These are phyloP conservation scores for Epichloe sylvatica DNA, from an alignment of 2,329 filamentous ascomycete species.

Conservation along the genomic window DNA sequence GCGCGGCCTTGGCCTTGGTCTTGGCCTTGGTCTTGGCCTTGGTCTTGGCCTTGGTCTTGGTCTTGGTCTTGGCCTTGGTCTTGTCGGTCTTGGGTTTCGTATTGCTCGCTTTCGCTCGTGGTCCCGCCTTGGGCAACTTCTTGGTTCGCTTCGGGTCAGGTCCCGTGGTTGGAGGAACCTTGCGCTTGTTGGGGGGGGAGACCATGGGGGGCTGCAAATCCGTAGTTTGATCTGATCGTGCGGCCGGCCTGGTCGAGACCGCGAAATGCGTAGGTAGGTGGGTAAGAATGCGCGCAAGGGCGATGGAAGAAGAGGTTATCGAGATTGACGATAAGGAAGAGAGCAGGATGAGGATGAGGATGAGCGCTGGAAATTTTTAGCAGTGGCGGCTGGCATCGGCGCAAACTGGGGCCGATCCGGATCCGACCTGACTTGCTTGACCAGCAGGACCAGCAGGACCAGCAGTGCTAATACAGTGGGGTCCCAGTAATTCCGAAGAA, in stretches of 20 bases:
- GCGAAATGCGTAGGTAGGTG: neutral
- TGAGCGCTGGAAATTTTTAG: neutral
- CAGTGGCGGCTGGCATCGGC: neutral
- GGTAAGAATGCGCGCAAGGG: too few relatives aligned
- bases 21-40: constrained; percentile 5
- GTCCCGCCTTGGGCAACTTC: constrained; percentile 8
- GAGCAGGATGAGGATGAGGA: neutral
- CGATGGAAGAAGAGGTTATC: neutral
- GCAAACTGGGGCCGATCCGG: neutral
- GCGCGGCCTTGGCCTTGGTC: constrained; percentile 8
- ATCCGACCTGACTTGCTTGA: neutral
- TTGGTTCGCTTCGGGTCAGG: constrained; percentile 25
- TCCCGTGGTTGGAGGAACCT: constrained; percentile 20
- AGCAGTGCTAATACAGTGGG: too few relatives aligned
- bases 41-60: constrained; percentile 6
- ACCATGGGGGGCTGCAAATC: constrained; percentile 14
- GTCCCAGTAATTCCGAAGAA: too few relatives aligned
- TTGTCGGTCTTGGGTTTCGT: constrained; percentile 3
- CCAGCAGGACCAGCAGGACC: too few relatives aligned
- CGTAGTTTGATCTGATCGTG: neutral
- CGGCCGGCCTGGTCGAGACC: neutral
- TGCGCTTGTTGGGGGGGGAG: constrained; percentile 23
- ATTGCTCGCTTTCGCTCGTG: neutral
- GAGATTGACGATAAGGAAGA: too few relatives aligned
- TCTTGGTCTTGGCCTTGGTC: constrained; percentile 5